Base-by-base conservation (phyloP, 345 rosid genomes). In the Salix brachista region DNA sequence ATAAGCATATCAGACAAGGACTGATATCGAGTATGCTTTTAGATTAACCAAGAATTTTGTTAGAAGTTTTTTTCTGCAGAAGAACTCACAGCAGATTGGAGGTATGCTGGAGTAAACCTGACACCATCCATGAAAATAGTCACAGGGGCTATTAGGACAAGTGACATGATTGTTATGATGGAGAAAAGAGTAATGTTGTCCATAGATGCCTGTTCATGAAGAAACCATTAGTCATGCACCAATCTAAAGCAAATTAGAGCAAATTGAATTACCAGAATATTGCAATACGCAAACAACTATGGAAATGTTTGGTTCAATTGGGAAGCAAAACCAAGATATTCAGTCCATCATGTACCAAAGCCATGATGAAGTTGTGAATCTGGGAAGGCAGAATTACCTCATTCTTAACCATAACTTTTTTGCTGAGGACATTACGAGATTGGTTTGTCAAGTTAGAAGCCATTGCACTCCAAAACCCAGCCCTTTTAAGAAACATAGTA, bases 111-210 rank as follows among this genome's bases (percentile, higher is more conserved):
- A 79, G 97, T 90, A 76, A 94, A 92, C 84, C 88, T 94, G 84
- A 94, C 85, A 72, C 99, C 99, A 84, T 94, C 99, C 77, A 85
- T 80, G 80, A 91, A 88, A 83, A 89, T 26, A 77, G 99, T 74
- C 73, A 85, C 94, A 62, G 99, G 99, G 80, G 96, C 91, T 80
- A 89, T 76, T 76, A 94, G 78, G 80, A 96, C 18, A 72, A 96
- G 90, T 75, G 99, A 94, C 98, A 96, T 91, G 42, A 96, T 60
- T 37, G 99, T 96, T 80, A 96, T 96, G 60, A 96, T 89, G n/a
- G 99, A 96, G 90, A 96, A 96, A 77, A 96, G 91, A 6, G 97
- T 96, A 71, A 96, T 94, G 90, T 96, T 96, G 89, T 96, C 99
- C 88, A 96, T 56, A 14, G 99, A 87, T 70, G 87, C 99, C 98